Evolutionary conservation across 73 alveolate genomes (phyloP).

Genomic region (Breviolum minutum): DNA sequence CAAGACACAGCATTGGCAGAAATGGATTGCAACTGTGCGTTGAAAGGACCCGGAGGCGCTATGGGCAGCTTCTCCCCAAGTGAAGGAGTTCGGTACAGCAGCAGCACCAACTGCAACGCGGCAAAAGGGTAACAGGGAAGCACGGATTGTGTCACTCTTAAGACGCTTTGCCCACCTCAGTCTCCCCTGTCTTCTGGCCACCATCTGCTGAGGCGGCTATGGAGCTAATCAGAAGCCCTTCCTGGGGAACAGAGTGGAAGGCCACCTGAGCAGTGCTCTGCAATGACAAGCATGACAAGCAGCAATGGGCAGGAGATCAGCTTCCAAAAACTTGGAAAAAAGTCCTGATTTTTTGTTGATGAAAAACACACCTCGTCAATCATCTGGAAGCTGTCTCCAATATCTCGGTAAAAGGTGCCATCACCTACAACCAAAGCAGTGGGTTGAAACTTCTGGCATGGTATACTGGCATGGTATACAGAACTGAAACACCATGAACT

Average conservation of each 20-base stretch:
- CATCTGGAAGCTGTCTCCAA: slow-evolving; percentile 47
- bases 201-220: neutral
- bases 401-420: slow-evolving; percentile 39
- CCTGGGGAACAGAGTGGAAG: neutral
- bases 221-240: slow-evolving; percentile 10
- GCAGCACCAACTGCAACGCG: slow-evolving; percentile 7
- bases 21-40: neutral
- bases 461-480: too few relatives aligned
- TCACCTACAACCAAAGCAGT: neutral
- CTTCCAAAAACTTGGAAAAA: neutral
- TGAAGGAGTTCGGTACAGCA: slow-evolving; percentile 5
- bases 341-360: neutral
- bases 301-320: neutral
- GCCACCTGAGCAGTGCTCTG: neutral
- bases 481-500: too few relatives aligned
- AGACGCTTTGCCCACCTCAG: too few relatives aligned
- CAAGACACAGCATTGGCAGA: slow-evolving; percentile 1
- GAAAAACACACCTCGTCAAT: neutral
- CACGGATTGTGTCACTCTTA: neutral
- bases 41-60: slow-evolving; percentile 31
- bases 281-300: neutral
- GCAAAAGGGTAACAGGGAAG: neutral
- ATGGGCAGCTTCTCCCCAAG: neutral
- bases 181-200: neutral
- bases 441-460: too few relatives aligned